Percentiles rank a stretch among this genome's conserved stretches.
These are phyloP conservation scores for Cocos nucifera DNA, from an alignment of 176 grass and related monocot genomes.

Conservation along the genomic window DNA sequence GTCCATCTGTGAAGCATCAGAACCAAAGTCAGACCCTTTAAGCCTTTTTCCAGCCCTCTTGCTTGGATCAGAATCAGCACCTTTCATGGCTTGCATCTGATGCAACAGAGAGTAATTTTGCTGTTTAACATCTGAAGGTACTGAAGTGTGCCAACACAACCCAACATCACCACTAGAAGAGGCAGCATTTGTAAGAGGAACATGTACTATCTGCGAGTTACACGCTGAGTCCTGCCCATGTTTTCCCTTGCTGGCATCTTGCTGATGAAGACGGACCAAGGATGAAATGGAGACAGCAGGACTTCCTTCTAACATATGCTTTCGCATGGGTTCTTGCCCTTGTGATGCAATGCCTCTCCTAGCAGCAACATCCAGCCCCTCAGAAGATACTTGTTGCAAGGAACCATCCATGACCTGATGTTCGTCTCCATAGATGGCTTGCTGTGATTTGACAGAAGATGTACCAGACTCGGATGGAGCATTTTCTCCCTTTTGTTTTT, in stretches of 20 bases:
- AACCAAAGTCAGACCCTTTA: constrained; percentile 46
- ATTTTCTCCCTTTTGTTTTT: constrained; percentile 44
- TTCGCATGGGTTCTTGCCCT: constrained; percentile 37
- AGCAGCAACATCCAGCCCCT: constrained; percentile 36
- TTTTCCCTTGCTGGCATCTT: constrained; percentile 43
- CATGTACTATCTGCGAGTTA: constrained; percentile 35
- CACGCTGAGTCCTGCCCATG: constrained; percentile 29
- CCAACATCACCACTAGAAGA: constrained; percentile 26
- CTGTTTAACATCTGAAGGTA: constrained; percentile 50
- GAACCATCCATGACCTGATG: constrained; percentile 37
- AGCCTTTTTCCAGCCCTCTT: constrained; percentile 43
- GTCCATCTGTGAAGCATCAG: constrained; percentile 46
- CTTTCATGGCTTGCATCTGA: constrained; percentile 76
- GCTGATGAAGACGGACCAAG: constrained; percentile 42
- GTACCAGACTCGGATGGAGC: constrained; percentile 49
- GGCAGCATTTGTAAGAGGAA: constrained; percentile 27
- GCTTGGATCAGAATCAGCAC: constrained; percentile 45
- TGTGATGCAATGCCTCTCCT: constrained; percentile 27
- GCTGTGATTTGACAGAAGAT: constrained; percentile 54
- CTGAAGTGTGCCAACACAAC: constrained; percentile 45
- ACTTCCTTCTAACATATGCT: constrained; percentile 39
- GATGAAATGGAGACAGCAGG: constrained; percentile 36
- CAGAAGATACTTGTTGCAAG: constrained; percentile 31
- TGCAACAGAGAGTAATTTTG: constrained; percentile 65
- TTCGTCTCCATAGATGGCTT: constrained; percentile 26